A percentile compares a stretch with the other conserved stretches of the same genome.
Evolutionary conservation across 352 stramenopile species (phyloP).

Genomic region (Phytopythium cucurbitacearum): DNA sequence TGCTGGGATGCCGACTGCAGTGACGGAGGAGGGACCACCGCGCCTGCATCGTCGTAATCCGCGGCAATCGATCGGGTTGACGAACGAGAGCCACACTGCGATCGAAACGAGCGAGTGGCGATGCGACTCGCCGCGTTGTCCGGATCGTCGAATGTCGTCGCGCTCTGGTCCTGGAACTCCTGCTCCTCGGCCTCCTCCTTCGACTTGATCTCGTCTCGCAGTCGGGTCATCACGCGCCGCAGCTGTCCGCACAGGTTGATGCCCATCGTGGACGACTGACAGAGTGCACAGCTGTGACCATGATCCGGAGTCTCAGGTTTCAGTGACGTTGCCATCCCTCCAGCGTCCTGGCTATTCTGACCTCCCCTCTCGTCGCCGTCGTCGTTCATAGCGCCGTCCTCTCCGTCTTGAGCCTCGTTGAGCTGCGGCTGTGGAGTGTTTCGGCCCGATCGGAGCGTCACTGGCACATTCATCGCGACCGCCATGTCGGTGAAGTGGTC

Average conservation of each 20-base stretch:
- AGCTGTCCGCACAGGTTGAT: constrained; percentile 69
- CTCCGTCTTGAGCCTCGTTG: neutral
- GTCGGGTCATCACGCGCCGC: constrained; percentile 35
- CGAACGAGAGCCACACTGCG: no score
- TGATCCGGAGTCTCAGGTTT: neutral
- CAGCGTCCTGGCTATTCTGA: no score
- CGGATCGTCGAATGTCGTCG: no score
- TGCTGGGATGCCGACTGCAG: no score
- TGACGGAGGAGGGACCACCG: no score
- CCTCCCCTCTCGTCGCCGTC: neutral
- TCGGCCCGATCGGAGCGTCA: neutral
- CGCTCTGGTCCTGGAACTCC: no score
- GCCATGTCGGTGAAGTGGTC: constrained; percentile 40
- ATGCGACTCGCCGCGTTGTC: no score
- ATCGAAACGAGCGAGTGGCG: no score
- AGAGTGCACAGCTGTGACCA: constrained; percentile 28
- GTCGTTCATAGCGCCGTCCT: neutral
- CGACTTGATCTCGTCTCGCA: constrained; percentile 27
- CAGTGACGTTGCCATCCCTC: no score
- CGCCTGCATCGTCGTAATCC: no score
- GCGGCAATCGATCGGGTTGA: no score
- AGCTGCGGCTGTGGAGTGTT: neutral
- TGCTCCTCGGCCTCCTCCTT: constrained; percentile 6
- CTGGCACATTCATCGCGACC: constrained; percentile 28
- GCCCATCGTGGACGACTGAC: constrained; percentile 49